Evolutionary conservation across 2,329 filamentous ascomycete species (phyloP), one percentile per base, ranked within the genome.

Genomic region (Cladosporium sp.): DNA sequence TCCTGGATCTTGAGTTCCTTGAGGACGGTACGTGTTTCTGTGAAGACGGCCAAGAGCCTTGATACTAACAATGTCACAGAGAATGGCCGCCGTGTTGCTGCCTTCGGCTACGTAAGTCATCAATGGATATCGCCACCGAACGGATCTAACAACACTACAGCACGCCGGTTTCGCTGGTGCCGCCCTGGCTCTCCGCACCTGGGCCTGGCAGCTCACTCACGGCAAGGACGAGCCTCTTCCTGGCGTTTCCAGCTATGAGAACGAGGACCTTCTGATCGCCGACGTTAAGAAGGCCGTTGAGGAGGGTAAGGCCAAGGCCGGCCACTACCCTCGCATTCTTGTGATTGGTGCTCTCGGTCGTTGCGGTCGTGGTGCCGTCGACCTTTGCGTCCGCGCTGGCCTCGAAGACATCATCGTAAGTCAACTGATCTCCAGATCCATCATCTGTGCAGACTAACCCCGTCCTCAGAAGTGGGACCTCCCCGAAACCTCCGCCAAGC

Each of bases 1-100:
- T 96, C 11, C 81, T 90, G 54, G 91, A 96, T 64, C 79, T 96
- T 35, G 91, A 95, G 68, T 96, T 95, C 68, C 77, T 96, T 35
- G 80, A 82, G 37, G 86, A 95, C 60, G 62, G 58, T 58, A 40
- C 11, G 46, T 13, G 3, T 31, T 9, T 44, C 10, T 13, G 13
- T 34, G 3, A 40, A 40, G n/a, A 40, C 2, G 14, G 14, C 10
- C 14, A 13, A 35, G 18, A 33, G 10, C 8, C 11, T 45, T 31
- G 9, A n/a, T 14, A 8, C 35, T 52, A 18, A 46, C 14, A 16
- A 8, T 9, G 5, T 35, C 6, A 14, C 48, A 60, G 80, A 84
- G 58, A 77, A 74, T 31, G 87, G 87, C 35, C 77, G 86, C 43
- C 75, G 87, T 56, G 84, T 91, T 1, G 84, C 85, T 8, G 83